These are phyloP conservation scores for Aspergillus terreus DNA, from an alignment of 2,329 filamentous ascomycete species.

Conservation along the genomic window DNA sequence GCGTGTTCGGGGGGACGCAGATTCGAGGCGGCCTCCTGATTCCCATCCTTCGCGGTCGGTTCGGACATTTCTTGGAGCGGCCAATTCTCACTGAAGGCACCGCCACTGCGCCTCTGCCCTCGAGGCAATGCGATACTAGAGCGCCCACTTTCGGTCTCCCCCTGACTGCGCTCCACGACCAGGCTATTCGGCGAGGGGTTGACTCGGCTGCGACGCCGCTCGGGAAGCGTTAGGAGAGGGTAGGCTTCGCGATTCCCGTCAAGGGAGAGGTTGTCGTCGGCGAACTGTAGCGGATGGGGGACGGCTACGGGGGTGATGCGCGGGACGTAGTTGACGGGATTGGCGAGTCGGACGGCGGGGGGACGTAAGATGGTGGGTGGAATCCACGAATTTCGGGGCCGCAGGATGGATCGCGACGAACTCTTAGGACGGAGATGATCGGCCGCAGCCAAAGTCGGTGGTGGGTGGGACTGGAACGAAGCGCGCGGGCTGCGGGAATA, in stretches of 20 bases:
- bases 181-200: constrained; percentile 45
- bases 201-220: constrained; percentile 53
- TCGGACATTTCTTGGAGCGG: constrained; percentile 24
- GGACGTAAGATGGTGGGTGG: constrained; percentile 25
- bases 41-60: constrained; percentile 22
- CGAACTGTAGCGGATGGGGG: constrained; percentile 28
- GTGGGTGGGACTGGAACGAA: constrained; percentile 13
- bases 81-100: constrained; percentile 21
- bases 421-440: constrained; percentile 9
- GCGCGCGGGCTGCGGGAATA: constrained; percentile 10
- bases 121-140: constrained; percentile 52
- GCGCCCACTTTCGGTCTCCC: constrained; percentile 46
- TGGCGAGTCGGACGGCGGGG: constrained; percentile 54
- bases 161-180: constrained; percentile 46
- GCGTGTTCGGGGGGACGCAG: constrained; percentile 28
- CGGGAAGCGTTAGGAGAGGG: constrained; percentile 55
- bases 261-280: constrained; percentile 32
- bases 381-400: constrained; percentile 14
- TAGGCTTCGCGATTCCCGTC: constrained; percentile 46
- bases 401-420: constrained; percentile 9
- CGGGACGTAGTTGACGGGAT: constrained; percentile 60
- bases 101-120: constrained; percentile 36
- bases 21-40: constrained; percentile 21
- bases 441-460: constrained; percentile 8
- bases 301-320: constrained; percentile 48